Percentiles rank a stretch among this genome's conserved stretches.
These are phyloP conservation scores for Tetracladium setigerum DNA, from an alignment of 495 filamentous ascomycete species.

Conservation along the genomic window DNA sequence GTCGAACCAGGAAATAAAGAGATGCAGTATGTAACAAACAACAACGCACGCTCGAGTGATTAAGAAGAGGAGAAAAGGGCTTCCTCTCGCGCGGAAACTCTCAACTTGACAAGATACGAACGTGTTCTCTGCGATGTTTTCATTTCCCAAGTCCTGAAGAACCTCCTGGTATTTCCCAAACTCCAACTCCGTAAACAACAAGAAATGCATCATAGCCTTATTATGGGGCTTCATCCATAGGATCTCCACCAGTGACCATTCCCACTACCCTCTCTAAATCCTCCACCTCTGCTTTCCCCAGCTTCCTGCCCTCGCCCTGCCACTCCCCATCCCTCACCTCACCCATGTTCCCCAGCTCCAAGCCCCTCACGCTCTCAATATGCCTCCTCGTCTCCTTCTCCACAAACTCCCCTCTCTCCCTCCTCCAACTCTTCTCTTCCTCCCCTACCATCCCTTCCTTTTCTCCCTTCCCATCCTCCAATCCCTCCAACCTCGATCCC, in stretches of 20 bases:
- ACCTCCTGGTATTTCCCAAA: conserved; percentile 25
- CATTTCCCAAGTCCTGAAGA: not conserved
- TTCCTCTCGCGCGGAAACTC: too few relatives aligned
- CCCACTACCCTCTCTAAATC: conserved; percentile 39
- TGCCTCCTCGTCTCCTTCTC: conserved; percentile 57
- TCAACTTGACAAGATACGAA: not conserved
- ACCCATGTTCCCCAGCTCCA: conserved; percentile 47
- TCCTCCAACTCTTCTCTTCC: conserved; percentile 38
- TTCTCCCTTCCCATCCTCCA: conserved; percentile 29
- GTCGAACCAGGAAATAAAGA: too few relatives aligned
- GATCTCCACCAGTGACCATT: conserved; percentile 27
- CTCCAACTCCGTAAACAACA: not conserved
- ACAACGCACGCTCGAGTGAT: too few relatives aligned
- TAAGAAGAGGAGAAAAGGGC: too few relatives aligned
- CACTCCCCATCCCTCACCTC: conserved; percentile 52
- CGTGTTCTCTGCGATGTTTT: not conserved
- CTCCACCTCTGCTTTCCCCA: conserved; percentile 42
- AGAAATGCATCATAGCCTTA: not conserved
- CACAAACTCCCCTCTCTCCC: conserved; percentile 65
- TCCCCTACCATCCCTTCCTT: conserved; percentile 24
- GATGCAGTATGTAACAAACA: too few relatives aligned
- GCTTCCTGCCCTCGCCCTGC: conserved; percentile 34
- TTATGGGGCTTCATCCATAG: conserved; percentile 13
- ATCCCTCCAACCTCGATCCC: conserved; percentile 47
- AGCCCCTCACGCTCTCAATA: conserved; percentile 43